These are phyloP conservation scores for Peronospora belbahrii DNA, from an alignment of 352 stramenopile species.

Conservation along the genomic window DNA sequence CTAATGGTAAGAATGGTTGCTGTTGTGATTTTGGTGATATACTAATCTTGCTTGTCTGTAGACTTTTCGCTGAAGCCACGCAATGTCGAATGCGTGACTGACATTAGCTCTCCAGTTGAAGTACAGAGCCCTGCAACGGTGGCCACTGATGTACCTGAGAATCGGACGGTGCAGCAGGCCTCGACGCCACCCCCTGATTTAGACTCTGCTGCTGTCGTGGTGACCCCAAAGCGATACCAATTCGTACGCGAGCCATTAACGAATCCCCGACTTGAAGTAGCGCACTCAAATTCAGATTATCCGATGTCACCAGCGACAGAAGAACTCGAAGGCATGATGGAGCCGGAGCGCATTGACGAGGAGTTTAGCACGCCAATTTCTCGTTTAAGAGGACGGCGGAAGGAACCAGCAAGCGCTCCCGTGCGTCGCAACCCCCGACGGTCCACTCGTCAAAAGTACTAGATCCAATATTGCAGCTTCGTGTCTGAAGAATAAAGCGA, in stretches of 20 bases:
- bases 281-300: constrained; percentile 19
- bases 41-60: constrained; percentile 13
- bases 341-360: constrained; percentile 73
- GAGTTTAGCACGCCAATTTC: constrained; percentile 73
- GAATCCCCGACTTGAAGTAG: constrained; percentile 43
- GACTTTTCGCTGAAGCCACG: constrained; percentile 41
- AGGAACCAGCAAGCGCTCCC: constrained; percentile 48
- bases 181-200: constrained; percentile 30
- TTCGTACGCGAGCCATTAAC: constrained; percentile 65
- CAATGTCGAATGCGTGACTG: constrained; percentile 15
- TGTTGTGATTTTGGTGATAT: background rate
- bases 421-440: constrained; percentile 71
- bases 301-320: constrained; percentile 46
- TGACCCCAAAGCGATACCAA: constrained; percentile 69
- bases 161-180: constrained; percentile 22
- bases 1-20: constrained; percentile 28
- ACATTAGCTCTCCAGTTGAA: constrained; percentile 12
- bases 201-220: constrained; percentile 24
- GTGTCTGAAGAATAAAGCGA: constrained; percentile 14
- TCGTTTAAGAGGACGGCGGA: constrained; percentile 38
- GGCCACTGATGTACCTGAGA: constrained; percentile 11
- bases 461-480: constrained; percentile 14
- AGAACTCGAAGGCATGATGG: constrained; percentile 57
- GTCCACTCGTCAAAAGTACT: constrained; percentile 61
- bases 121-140: constrained; percentile 20